Conservation (phyloP, 2,329 filamentous ascomycete species). For the Sclerotinia spermophila region DNA sequence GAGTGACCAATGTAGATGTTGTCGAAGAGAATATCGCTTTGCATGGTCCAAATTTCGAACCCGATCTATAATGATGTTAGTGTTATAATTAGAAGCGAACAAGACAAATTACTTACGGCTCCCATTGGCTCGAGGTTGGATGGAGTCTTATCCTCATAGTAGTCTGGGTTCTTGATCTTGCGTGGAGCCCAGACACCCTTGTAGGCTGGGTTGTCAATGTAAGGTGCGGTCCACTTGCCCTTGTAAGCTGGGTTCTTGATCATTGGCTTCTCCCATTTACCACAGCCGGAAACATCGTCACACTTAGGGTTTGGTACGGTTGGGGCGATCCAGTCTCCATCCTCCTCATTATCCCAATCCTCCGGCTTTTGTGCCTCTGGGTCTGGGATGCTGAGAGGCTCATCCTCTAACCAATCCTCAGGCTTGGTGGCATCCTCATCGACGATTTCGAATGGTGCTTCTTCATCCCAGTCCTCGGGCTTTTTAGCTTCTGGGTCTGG, state of each 20-base stretch:
- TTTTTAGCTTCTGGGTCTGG: constrained; percentile 89
- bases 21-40: constrained; percentile 97
- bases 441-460: constrained; percentile 92
- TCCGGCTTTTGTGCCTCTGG: constrained; percentile 96
- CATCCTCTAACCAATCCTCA: constrained; percentile 92
- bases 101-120: constrained; percentile 62
- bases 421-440: constrained; percentile 89
- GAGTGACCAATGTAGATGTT: constrained; percentile 99
- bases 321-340: constrained; percentile 87
- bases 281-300: constrained; percentile 86
- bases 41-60: constrained; percentile 99
- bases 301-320: constrained; percentile 96
- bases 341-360: constrained; percentile 99
- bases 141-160: constrained; percentile 95
- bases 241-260: constrained; percentile 91
- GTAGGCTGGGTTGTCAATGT: constrained; percentile 96
- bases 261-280: constrained; percentile 85
- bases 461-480: constrained; percentile 99
- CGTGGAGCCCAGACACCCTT: constrained; percentile 92
- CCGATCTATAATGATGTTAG: constrained; percentile 61
- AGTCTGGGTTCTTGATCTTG: constrained; percentile 96
- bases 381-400: constrained; percentile 78
- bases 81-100: constrained; percentile 21
- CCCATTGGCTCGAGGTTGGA: constrained; percentile 98
- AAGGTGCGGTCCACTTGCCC: constrained; percentile 91